Percentiles rank a stretch among this genome's conserved stretches.
These are phyloP conservation scores for Penicillium sumatraense DNA, from an alignment of 2,329 filamentous ascomycete genomes.

Conservation along the genomic window DNA sequence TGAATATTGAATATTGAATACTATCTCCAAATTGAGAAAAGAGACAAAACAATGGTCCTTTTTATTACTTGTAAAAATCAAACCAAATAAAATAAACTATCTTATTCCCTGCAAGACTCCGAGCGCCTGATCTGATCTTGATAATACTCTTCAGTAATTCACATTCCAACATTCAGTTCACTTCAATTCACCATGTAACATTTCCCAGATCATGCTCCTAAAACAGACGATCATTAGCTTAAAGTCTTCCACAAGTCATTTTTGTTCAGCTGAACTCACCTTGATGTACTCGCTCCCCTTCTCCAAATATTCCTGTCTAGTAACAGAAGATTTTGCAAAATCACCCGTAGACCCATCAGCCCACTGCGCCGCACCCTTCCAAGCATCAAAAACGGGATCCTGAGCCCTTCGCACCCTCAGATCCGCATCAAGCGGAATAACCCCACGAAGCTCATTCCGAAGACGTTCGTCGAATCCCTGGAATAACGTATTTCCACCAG, in stretches of 20 bases:
- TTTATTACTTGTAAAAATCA: too few species aligned
- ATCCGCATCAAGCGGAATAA: conserved; percentile 70
- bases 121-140: conserved; percentile 27
- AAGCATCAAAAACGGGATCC: conserved; percentile 83
- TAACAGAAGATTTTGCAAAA: conserved; percentile 70
- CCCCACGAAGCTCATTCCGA: conserved; percentile 70
- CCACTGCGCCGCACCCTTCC: conserved; percentile 92
- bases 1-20: too few species aligned
- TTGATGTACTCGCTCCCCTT: conserved; percentile 95
- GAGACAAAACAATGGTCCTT: too few species aligned
- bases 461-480: conserved; percentile 83
- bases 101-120: conserved; percentile 23
- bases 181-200: conserved; percentile 28
- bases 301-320: conserved; percentile 82
- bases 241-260: not conserved
- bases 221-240: conserved; percentile 18
- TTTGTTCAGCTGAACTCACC: conserved; percentile 50
- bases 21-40: too few species aligned
- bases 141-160: too few species aligned
- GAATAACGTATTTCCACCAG: conserved; percentile 90
- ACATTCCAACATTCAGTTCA: not conserved
- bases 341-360: conserved; percentile 58
- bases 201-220: conserved; percentile 47
- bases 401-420: conserved; percentile 74
- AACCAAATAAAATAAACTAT: not conserved